Conservation (phyloP, 108 stramenopile species). For the Mediolabrus comicus region DNA sequence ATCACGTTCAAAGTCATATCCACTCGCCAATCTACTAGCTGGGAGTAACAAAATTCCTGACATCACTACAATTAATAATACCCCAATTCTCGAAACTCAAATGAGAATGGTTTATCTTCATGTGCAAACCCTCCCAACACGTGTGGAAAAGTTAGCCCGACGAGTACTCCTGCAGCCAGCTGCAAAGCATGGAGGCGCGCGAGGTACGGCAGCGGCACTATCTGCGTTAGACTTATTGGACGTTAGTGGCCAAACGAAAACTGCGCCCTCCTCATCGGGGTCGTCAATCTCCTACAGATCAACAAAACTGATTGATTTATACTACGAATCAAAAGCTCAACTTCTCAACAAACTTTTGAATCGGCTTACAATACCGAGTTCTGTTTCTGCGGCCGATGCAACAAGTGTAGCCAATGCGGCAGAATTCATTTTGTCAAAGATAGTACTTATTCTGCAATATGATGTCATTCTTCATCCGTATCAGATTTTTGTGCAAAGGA, state of each 20-base stretch:
- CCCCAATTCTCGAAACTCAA: slow-evolving; percentile 57
- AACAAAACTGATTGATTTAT: slow-evolving; percentile 64
- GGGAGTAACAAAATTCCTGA: not conserved
- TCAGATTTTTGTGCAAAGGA: slow-evolving; percentile 74
- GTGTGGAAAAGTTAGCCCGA: slow-evolving; percentile 61
- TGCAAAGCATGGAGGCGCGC: slow-evolving; percentile 17
- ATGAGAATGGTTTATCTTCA: slow-evolving; percentile 86
- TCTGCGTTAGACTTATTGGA: slow-evolving; percentile 68
- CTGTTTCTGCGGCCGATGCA: slow-evolving; percentile 26
- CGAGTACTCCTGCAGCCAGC: slow-evolving; percentile 47
- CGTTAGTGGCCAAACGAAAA: slow-evolving; percentile 3
- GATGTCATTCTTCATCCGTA: slow-evolving; percentile 85
- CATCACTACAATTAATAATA: not conserved
- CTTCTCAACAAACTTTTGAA: slow-evolving; percentile 63
- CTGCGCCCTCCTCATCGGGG: not conserved
- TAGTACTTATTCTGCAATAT: slow-evolving; percentile 82
- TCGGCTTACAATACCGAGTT: slow-evolving; percentile 38
- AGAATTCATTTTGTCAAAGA: slow-evolving; percentile 72
- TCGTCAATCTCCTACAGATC: slow-evolving; percentile 7
- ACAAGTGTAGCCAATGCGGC: slow-evolving; percentile 46
- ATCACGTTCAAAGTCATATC: slow-evolving; percentile 56
- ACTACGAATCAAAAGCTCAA: slow-evolving; percentile 83
- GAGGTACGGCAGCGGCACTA: slow-evolving; percentile 63
- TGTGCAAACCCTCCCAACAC: slow-evolving; percentile 70
- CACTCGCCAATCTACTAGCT: slow-evolving; percentile 62